Evolutionary conservation across 441 rosid genomes (phyloP), one percentile per base, ranked within the genome.

Genomic region (Adansonia madagascariensis): DNA sequence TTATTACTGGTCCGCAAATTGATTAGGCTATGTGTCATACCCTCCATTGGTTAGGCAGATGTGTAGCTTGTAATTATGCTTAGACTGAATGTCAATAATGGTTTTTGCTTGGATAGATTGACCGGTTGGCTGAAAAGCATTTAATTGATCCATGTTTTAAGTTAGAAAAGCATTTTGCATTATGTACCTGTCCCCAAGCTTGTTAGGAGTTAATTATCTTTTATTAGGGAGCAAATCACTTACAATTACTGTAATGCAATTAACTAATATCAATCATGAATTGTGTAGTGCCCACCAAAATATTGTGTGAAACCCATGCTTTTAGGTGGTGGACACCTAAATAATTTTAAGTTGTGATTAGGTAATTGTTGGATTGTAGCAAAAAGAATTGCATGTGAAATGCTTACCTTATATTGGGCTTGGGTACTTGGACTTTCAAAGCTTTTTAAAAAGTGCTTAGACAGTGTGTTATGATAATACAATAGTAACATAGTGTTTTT

Each of bases 11-110:
- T 75, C 94, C 92, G 50, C 85, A 94, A 59, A 85, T 91, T 72
- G 91, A 90, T 84, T 95, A 91, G 81, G 97, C 97, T 80, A 91
- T 87, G 94, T 84, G 87, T 77, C 95, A 92, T 53, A 92, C 97
- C 35, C 91, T 91, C 78, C 94, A 93, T 39, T 92, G 97, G 95
- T 87, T 90, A 71, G 97, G 89, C 82, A 84, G 95, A 81, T 92
- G 97, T 83, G 83, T 92, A 64, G 86, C 85, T 73, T 94, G 95
- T 86, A 75, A 10, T n/a, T 20, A 64, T 76, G 43, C 59, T 15
- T 70, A 53, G 41, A 41, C 72, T 61, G 64, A 68, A 56, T 62
- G 70, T 71, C 49, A 50, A 74, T 73, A 18, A 11, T 56, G 24
- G 35, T 35, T 72, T 3, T 47, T 31, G 17, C 71, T 15, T 35